Percentiles rank a stretch among this genome's conserved stretches.
phyloP scores from a whole-genome alignment of 2,329 filamentous ascomycete species.

The Pseudogymnoascus sp. region DNA sequence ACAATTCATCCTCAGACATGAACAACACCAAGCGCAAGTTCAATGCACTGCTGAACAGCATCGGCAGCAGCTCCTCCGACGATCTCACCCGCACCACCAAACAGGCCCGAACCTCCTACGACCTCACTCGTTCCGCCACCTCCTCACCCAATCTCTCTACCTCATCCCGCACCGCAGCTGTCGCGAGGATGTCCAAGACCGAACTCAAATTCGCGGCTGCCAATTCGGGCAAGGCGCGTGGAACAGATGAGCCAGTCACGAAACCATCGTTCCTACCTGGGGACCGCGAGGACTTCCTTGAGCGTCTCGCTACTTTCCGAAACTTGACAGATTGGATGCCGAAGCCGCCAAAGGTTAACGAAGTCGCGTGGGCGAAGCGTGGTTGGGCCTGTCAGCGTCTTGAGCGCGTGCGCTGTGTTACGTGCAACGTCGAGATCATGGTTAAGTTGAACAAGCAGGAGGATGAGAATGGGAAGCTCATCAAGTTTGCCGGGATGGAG shows the following conservation, averaged over 20 bases:
- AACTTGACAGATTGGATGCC: slow-evolving; percentile 90
- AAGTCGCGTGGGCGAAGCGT: slow-evolving; percentile 89
- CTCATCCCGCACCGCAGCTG: slow-evolving; percentile 10
- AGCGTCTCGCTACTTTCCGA: slow-evolving; percentile 76
- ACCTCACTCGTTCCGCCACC: slow-evolving; percentile 30
- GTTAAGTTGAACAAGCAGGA: slow-evolving; percentile 64
- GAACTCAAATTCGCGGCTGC: slow-evolving; percentile 7
- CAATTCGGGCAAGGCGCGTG: not conserved
- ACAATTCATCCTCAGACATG: slow-evolving; percentile 35
- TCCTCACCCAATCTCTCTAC: slow-evolving; percentile 29
- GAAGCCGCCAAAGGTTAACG: slow-evolving; percentile 76
- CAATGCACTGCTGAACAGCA: slow-evolving; percentile 62
- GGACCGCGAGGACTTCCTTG: slow-evolving; percentile 75
- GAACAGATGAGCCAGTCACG: not conserved
- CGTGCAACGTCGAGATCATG: slow-evolving; percentile 76
- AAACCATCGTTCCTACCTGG: slow-evolving; percentile 43
- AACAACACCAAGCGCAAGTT: slow-evolving; percentile 80
- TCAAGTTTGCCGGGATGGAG: slow-evolving; percentile 44
- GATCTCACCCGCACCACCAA: slow-evolving; percentile 23
- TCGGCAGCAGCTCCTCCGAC: slow-evolving; percentile 40
- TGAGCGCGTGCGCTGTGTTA: slow-evolving; percentile 76
- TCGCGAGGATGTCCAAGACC: not conserved
- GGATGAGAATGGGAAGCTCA: slow-evolving; percentile 43
- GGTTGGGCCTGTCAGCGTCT: slow-evolving; percentile 82
- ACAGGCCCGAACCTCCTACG: slow-evolving; percentile 34